These are phyloP conservation scores for Synchytrium microbalum DNA, from an alignment of 371 early-diverging fungal species.

Conservation along the genomic window DNA sequence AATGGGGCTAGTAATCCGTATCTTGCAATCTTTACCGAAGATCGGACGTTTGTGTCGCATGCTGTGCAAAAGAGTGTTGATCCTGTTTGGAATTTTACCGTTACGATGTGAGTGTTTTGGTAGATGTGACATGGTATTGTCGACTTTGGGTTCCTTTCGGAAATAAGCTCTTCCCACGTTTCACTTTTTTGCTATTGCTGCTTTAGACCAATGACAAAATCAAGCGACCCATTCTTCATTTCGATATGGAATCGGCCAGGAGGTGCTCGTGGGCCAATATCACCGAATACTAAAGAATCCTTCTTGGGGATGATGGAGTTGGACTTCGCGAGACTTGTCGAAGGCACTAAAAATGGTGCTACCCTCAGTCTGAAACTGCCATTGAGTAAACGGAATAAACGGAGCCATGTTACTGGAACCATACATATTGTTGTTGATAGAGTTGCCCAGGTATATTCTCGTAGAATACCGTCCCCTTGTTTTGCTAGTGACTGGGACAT, in stretches of 20 bases:
- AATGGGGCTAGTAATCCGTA: constrained; percentile 30
- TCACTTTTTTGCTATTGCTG: background rate
- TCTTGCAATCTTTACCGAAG: constrained; percentile 15
- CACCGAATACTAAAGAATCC: background rate
- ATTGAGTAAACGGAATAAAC: background rate
- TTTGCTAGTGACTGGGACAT: too few relatives aligned
- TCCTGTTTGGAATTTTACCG: constrained; percentile 16
- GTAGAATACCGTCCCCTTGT: background rate
- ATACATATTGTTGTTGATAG: background rate
- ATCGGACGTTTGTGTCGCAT: constrained; percentile 16
- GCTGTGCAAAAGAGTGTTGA: constrained; percentile 10
- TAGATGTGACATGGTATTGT: background rate
- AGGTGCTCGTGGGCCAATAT: background rate
- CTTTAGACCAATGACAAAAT: background rate
- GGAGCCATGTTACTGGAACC: background rate
- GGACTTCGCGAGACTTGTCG: background rate
- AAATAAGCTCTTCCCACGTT: background rate
- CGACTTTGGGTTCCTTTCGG: background rate
- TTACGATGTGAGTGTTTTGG: constrained; percentile 14
- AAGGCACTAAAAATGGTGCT: background rate
- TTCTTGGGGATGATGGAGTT: background rate
- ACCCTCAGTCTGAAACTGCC: background rate
- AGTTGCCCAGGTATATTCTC: background rate
- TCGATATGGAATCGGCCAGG: constrained; percentile 1
- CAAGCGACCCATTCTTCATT: background rate